Conservation (phyloP, 2,329 filamentous ascomycete species). For the Xylariaceae sp. region DNA sequence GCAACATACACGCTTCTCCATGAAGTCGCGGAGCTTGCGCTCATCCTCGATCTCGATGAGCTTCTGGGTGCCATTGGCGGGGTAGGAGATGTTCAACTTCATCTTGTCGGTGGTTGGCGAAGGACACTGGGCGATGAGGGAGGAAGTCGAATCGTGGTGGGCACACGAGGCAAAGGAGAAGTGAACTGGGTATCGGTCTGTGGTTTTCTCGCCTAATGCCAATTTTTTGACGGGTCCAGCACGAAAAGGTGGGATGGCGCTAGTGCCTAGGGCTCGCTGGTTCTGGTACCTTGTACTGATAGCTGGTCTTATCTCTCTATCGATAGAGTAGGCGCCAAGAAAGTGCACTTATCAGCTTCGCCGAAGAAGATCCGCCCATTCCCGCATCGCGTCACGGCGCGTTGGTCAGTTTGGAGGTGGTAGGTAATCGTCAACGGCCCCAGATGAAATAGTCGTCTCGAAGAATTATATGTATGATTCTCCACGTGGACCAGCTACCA, state of each 20-base stretch:
- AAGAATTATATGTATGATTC: no score
- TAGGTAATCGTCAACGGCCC: no score
- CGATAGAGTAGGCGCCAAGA: neutral
- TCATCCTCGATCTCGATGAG: conserved; percentile 99
- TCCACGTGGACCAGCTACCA: no score
- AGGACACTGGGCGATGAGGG: conserved; percentile 29
- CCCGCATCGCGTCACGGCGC: no score
- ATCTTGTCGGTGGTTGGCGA: conserved; percentile 52
- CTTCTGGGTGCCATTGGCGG: conserved; percentile 99
- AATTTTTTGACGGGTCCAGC: conserved; percentile 24
- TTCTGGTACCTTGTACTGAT: conserved; percentile 13
- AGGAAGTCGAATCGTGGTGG: conserved; percentile 29
- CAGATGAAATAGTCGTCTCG: no score
- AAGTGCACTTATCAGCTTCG: neutral
- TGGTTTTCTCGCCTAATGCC: conserved; percentile 28
- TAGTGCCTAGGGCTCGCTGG: conserved; percentile 23
- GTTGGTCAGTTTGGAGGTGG: no score
- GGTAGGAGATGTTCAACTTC: conserved; percentile 78
- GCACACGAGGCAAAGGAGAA: conserved; percentile 19
- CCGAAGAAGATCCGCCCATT: conserved; percentile 16
- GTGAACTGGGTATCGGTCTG: conserved; percentile 24
- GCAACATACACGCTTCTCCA: conserved; percentile 84
- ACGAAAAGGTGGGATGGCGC: conserved; percentile 20
- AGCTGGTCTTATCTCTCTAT: neutral
- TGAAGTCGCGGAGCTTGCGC: conserved; percentile 97